Evolutionary conservation across 345 rosid species (phyloP), one percentile per base, ranked within the genome.

Genomic region (Eucalyptus curtisii): DNA sequence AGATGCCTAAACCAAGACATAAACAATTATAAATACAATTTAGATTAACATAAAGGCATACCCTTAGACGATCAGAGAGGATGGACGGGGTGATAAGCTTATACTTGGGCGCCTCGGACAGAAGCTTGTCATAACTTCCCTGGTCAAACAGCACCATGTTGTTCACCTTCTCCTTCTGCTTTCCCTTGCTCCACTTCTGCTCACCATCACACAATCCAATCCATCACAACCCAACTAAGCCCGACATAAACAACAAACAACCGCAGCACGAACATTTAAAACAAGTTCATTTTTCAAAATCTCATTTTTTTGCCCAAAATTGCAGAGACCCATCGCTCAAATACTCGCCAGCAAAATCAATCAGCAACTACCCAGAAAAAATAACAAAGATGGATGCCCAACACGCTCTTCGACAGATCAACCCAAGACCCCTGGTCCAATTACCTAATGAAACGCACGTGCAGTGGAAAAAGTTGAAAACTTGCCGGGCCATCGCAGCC

Each of bases 121-220:
- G 90, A 57, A 91, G 94, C 91, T 92, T 92, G 57, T 94, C 95
- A 86, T 92, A 91, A 13, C 93, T 92, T 14, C 88, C 93, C 88
- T 92, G 95, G 87, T 94, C 95, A 45, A 94, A 94, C 91, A 94
- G 88, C 22, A 91, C 93, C 95, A 92, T 91, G 90, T 93, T 92
- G 91, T 94, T 94, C 90, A 93, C 94, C 92, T 93, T 94, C 90
- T 92, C 95, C 93, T 94, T 93, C 90, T 92, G 94, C 90, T 94
- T 92, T 64, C 94, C 93, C 90, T 91, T 61, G 68, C 93, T 92
- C 95, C 93, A 92, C 88, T 93, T 93, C 93, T 92, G 90, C 86
- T 52, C 89, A 52, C 86, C 89, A 79, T 88, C 66, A 87, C 27
- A 61, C 42, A 53, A 30, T 7, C 33, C 42, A 8, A 48, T 42